phyloP scores from a whole-genome alignment of 495 filamentous ascomycete genomes.

The Glonium stellatum region DNA sequence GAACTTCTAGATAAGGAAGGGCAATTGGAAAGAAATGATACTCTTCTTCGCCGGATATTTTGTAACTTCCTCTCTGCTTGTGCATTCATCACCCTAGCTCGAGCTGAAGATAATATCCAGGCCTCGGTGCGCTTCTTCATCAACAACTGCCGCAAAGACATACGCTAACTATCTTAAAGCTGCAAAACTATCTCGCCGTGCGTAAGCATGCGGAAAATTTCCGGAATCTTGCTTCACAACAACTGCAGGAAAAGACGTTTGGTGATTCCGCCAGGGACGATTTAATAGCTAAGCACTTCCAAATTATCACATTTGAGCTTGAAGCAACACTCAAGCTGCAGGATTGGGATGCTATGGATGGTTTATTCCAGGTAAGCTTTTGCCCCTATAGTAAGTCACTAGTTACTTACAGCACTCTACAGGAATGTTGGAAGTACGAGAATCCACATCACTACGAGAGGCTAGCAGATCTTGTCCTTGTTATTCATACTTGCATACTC shows the following conservation, averaged over 20 bases:
- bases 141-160: conserved; percentile 11
- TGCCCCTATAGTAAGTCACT: neutral
- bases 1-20: conserved; percentile 50
- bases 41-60: conserved; percentile 56
- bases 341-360: conserved; percentile 58
- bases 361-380: conserved; percentile 49
- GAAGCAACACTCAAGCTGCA: conserved; percentile 63
- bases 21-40: conserved; percentile 36
- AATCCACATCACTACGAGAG: conserved; percentile 29
- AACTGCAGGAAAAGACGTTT: conserved; percentile 27
- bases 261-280: conserved; percentile 45
- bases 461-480: conserved; percentile 34
- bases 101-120: conserved; percentile 56
- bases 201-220: conserved; percentile 53
- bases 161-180: conserved; percentile 14
- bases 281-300: conserved; percentile 53
- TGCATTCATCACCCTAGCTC: conserved; percentile 53
- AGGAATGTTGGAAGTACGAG: conserved; percentile 27
- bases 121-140: conserved; percentile 20
- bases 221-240: conserved; percentile 33
- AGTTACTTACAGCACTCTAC: conserved; percentile 17
- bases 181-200: conserved; percentile 53
- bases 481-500: conserved; percentile 23
- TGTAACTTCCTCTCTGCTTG: conserved; percentile 62
- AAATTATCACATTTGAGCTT: conserved; percentile 64